phyloP scores from a whole-genome alignment of 2,329 filamentous ascomycete genomes.

The Diaporthe sp. region DNA sequence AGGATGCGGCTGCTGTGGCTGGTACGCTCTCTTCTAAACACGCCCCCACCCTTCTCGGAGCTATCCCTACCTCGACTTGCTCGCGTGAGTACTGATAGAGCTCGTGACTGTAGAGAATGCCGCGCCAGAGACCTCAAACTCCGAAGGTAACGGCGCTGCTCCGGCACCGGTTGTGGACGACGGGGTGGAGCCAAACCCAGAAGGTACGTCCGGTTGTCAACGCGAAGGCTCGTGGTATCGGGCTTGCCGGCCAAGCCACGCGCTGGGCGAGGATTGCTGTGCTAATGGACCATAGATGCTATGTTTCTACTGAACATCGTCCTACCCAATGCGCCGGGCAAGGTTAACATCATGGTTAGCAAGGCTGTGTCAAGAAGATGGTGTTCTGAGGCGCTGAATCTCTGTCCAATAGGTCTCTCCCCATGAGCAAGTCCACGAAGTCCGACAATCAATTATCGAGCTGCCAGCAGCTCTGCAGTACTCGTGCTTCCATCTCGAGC shows the following conservation, averaged over 20 bases:
- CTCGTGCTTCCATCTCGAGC: conserved; percentile 98
- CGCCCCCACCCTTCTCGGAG: background rate
- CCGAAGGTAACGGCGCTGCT: conserved; percentile 35
- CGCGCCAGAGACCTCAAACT: conserved; percentile 28
- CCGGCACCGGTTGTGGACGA: conserved; percentile 45
- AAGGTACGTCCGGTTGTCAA: conserved; percentile 50
- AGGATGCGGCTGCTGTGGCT: conserved; percentile 37
- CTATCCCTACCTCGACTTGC: background rate
- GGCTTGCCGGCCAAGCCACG: background rate
- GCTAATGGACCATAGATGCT: conserved; percentile 55
- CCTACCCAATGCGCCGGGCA: conserved; percentile 83
- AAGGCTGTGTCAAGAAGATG: conserved; percentile 31
- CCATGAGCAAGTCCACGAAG: conserved; percentile 97
- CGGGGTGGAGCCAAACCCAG: conserved; percentile 48
- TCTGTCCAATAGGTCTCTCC: conserved; percentile 77
- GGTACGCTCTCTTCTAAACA: conserved; percentile 29
- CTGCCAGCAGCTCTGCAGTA: conserved; percentile 94
- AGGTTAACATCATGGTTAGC: conserved; percentile 87
- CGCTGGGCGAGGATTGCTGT: conserved; percentile 8
- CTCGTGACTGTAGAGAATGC: conserved; percentile 29
- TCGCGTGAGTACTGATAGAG: conserved; percentile 35
- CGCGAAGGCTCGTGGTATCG: conserved; percentile 37
- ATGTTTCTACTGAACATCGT: conserved; percentile 79
- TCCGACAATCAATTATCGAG: conserved; percentile 96
- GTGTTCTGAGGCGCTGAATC: conserved; percentile 44